phyloP scores from a whole-genome alignment of 2,329 filamentous ascomycete genomes.

The Remersonia thermophila region DNA sequence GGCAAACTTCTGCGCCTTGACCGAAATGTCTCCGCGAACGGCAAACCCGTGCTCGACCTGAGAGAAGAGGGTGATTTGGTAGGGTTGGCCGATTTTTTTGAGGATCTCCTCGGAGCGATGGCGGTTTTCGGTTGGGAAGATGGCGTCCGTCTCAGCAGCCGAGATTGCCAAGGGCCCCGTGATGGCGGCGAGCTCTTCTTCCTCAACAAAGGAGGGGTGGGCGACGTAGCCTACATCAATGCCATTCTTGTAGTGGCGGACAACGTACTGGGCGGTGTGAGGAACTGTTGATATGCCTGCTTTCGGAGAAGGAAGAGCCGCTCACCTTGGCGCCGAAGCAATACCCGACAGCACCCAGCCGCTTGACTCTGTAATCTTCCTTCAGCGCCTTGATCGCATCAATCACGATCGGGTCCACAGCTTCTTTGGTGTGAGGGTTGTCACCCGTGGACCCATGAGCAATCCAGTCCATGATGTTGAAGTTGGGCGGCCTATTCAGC shows the following conservation, averaged over 20 bases:
- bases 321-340: conserved; percentile 62
- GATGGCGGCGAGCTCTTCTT: conserved; percentile 53
- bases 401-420: conserved; percentile 36
- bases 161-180: conserved; percentile 57
- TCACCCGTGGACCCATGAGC: conserved; percentile 33
- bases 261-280: conserved; percentile 42
- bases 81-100: conserved; percentile 42
- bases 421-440: conserved; percentile 34
- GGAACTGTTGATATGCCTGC: too few species aligned
- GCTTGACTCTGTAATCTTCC: conserved; percentile 41
- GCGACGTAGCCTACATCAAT: conserved; percentile 62
- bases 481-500: conserved; percentile 28
- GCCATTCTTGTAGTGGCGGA: conserved; percentile 50
- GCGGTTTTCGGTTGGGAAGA: conserved; percentile 52
- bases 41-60: conserved; percentile 64
- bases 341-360: conserved; percentile 56
- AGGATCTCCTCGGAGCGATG: conserved; percentile 54
- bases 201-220: conserved; percentile 63
- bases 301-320: neutral
- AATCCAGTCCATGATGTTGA: conserved; percentile 33
- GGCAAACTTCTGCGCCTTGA: conserved; percentile 49
- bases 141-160: conserved; percentile 49
- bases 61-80: conserved; percentile 67
- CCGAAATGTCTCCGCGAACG: conserved; percentile 50
- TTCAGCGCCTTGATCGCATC: conserved; percentile 45